Conservation (phyloP, 805 yeast species). For the Sugiyamaella valdiviana region DNA sequence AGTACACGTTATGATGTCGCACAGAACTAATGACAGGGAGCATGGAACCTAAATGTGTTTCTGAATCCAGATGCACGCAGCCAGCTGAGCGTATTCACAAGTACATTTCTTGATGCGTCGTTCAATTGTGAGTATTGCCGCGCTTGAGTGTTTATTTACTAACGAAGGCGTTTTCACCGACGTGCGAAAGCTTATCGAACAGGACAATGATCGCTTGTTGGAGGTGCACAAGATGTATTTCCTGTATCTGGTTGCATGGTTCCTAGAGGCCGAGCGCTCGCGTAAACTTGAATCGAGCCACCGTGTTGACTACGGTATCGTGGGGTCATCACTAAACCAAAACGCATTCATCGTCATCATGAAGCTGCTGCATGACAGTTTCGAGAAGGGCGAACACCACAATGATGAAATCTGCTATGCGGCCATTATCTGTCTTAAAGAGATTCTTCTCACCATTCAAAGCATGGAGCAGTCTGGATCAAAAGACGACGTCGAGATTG, state of each 20-base stretch:
- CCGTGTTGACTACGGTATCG: constrained; percentile 27
- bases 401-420: constrained; percentile 64
- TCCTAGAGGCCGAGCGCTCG: constrained; percentile 55
- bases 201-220: constrained; percentile 30
- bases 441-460: constrained; percentile 44
- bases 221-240: constrained; percentile 38
- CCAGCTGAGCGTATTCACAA: constrained; percentile 41
- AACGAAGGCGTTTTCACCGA: constrained; percentile 46
- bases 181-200: constrained; percentile 43
- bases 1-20: neutral
- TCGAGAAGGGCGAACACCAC: constrained; percentile 28
- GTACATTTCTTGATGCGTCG: constrained; percentile 63
- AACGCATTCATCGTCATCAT: constrained; percentile 51
- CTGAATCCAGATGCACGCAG: constrained; percentile 25
- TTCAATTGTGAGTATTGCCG: constrained; percentile 45
- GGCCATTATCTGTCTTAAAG: constrained; percentile 58
- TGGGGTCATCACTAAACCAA: constrained; percentile 48
- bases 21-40: neutral
- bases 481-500: constrained; percentile 44
- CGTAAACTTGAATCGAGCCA: constrained; percentile 21
- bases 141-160: no score
- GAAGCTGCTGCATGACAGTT: constrained; percentile 35
- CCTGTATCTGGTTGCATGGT: constrained; percentile 66
- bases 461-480: constrained; percentile 37
- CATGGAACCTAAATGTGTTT: constrained; percentile 24